phyloP scores from a whole-genome alignment of 2,329 filamentous ascomycete species.

The Colletotrichum lentis region DNA sequence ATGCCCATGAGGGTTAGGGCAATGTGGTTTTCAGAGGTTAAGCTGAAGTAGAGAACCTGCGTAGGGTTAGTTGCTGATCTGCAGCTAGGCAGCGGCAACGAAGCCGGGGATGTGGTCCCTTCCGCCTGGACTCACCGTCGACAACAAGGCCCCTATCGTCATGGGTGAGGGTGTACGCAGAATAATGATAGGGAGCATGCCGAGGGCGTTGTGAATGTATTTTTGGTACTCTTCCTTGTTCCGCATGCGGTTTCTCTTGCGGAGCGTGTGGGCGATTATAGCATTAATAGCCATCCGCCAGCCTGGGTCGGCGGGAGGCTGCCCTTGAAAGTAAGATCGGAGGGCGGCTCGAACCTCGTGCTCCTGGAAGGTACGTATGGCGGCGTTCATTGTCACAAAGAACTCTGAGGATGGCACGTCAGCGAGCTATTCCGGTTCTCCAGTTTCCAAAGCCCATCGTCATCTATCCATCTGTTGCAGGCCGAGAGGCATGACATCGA shows the following conservation, averaged over 20 bases:
- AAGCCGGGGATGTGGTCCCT: not conserved
- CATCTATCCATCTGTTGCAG: not conserved
- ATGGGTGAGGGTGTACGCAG: constrained; percentile 24
- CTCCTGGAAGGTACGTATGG: constrained; percentile 20
- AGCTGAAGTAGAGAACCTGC: constrained; percentile 26
- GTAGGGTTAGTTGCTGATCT: not conserved
- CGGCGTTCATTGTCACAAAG: constrained; percentile 15
- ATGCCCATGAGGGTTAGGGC: constrained; percentile 18
- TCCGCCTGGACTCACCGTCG: constrained; percentile 12
- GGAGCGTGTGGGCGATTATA: constrained; percentile 19
- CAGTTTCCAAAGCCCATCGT: not conserved
- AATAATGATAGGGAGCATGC: constrained; percentile 27
- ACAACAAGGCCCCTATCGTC: constrained; percentile 20
- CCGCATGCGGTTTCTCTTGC: constrained; percentile 25
- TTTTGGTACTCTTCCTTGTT: constrained; percentile 30
- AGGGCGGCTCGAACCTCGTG: constrained; percentile 30
- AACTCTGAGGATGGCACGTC: not conserved
- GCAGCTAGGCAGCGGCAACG: not conserved
- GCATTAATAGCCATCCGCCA: constrained; percentile 31
- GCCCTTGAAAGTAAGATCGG: constrained; percentile 25
- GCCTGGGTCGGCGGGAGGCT: constrained; percentile 22
- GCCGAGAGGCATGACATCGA: not conserved
- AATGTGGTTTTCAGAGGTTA: constrained; percentile 28
- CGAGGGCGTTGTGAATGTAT: constrained; percentile 32
- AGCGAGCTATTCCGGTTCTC: not conserved